Base-by-base conservation (phyloP, 2,329 filamentous ascomycete genomes). In the Phaeoacremonium minimum region DNA sequence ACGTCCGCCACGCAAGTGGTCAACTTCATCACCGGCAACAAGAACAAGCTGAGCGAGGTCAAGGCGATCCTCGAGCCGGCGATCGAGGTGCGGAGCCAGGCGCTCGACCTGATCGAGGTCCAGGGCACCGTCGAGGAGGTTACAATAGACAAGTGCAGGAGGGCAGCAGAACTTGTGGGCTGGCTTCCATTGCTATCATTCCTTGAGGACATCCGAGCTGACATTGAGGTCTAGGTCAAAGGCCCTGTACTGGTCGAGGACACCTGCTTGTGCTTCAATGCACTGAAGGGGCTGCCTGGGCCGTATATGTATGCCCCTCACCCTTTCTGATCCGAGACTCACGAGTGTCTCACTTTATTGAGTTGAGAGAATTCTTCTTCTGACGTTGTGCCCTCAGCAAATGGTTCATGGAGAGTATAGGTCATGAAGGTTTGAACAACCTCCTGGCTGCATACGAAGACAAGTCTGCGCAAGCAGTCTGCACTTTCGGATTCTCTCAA, bases 21-120 rank as follows among this genome's bases (percentile, higher is more conserved):
- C 47, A 90, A 94, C 64, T 98, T 98, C 69, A 95, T 98, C 57
- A 97, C 91, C 3, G 86, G 91, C 62, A 98, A 98, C 66, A 80
- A 83, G 55, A 94, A 95, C 69, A 98, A 98, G 69, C 75, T 98
- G 38, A 69, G 74, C 39, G 93, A 98, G 68, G 89, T 95, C 47
- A 81, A 86, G 61, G 83, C 85, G 14, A 96, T 98, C 50, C 75
- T 98, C 4, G 81, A 83, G 49, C 71, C 77, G 7, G 77, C 75
- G 20, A 84, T 96, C 46, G 71, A 83, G 45, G 73, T 98, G 29
- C 73, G 77, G 37, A 91, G 74, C 63, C 79, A 87, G 59, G 71
- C 77, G 22, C 63, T 96, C 18, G 89, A 97, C 55, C 69, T 97
- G 15, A 75, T 85, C 19, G 93, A 98, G 66, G 81, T 97, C 32